These are phyloP conservation scores for Oryza nivara DNA, from an alignment of 176 grass and related monocot species.

Conservation along the genomic window DNA sequence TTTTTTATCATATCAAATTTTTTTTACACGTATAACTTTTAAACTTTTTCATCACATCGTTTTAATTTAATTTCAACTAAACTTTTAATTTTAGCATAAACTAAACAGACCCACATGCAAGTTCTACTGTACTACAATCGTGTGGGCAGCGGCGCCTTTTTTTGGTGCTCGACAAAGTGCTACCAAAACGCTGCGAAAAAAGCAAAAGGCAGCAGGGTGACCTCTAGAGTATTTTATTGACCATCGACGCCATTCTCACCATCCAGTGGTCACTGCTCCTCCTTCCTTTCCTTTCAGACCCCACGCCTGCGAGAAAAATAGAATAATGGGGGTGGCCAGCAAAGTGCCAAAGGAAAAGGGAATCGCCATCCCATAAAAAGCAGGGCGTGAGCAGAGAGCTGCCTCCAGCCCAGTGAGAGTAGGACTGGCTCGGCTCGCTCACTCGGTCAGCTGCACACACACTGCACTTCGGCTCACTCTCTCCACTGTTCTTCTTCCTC, in stretches of 20 bases:
- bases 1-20: too few species aligned
- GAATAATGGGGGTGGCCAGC: constrained; percentile 42
- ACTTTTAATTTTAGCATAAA: too few species aligned
- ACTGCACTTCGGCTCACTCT: background rate
- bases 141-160: constrained; percentile 2
- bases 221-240: constrained; percentile 37
- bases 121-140: background rate
- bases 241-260: constrained; percentile 24
- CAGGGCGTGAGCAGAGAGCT: constrained; percentile 46
- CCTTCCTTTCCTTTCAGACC: background rate
- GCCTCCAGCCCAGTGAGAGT: background rate
- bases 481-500: background rate
- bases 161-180: constrained; percentile 44
- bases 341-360: constrained; percentile 81
- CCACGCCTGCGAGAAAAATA: background rate
- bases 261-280: background rate
- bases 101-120: background rate
- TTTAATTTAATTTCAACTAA: too few species aligned
- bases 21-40: too few species aligned
- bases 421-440: background rate
- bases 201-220: constrained; percentile 42
- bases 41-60: too few species aligned
- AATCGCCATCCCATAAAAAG: constrained; percentile 74
- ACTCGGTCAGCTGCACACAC: background rate
- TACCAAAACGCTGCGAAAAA: constrained; percentile 49